Evolutionary conservation across 176 grass and related monocot species (phyloP).

Genomic region (Oryza coarctata): DNA sequence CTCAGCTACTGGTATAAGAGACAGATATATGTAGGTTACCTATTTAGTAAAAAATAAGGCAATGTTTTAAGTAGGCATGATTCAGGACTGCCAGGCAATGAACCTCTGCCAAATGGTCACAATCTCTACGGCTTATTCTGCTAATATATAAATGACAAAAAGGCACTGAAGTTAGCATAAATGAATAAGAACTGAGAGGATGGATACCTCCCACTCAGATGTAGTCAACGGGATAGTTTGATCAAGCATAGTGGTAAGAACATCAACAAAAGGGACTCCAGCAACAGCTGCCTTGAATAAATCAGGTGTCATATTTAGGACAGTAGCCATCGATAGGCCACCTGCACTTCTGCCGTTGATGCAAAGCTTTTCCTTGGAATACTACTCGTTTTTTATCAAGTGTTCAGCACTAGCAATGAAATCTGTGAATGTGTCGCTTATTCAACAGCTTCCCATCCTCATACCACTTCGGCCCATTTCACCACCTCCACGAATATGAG

Average conservation of each 20-base stretch:
- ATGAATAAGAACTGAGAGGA: neutral
- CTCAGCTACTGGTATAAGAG: neutral
- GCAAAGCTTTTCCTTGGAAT: constrained; percentile 74
- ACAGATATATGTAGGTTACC: neutral
- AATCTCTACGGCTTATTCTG: neutral
- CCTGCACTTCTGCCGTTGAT: constrained; percentile 89
- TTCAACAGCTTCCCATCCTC: constrained; percentile 80
- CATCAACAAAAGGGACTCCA: constrained; percentile 93
- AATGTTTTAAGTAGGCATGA: neutral
- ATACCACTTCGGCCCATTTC: constrained; percentile 98
- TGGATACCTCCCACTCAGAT: constrained; percentile 85
- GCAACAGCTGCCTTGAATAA: constrained; percentile 74
- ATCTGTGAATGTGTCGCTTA: constrained; percentile 97
- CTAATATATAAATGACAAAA: neutral
- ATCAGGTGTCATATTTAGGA: constrained; percentile 92
- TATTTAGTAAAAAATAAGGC: neutral
- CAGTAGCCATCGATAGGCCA: constrained; percentile 71
- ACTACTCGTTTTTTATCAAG: constrained; percentile 76
- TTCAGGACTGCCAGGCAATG: neutral
- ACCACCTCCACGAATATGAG: constrained; percentile 87
- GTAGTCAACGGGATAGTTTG: constrained; percentile 85
- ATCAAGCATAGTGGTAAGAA: constrained; percentile 90
- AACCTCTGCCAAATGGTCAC: neutral
- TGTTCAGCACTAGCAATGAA: constrained; percentile 84
- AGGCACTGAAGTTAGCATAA: neutral